Conservation (phyloP, 2,329 filamentous ascomycete genomes). For the Tolypocladium guangdongense region DNA sequence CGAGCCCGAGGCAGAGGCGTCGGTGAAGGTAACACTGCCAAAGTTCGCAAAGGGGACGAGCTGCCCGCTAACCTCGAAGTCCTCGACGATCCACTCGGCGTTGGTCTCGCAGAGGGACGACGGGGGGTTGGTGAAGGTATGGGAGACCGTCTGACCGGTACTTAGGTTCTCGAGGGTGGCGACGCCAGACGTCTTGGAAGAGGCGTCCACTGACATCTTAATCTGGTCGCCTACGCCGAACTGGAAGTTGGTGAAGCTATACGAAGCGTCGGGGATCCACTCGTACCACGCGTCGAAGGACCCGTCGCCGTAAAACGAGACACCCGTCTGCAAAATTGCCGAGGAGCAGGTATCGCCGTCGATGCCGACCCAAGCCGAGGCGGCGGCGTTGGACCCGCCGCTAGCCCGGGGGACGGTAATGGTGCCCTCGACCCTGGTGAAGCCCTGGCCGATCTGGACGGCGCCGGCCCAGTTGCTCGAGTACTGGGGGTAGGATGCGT, state of each 20-base stretch:
- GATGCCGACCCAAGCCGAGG: slow-evolving; percentile 34
- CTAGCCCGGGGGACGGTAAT: slow-evolving; percentile 15
- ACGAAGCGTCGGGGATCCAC: slow-evolving; percentile 31
- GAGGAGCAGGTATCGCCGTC: slow-evolving; percentile 31
- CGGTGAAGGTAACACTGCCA: slow-evolving; percentile 15
- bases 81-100: slow-evolving; percentile 54
- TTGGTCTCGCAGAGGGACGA: slow-evolving; percentile 41
- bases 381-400: slow-evolving; percentile 7
- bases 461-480: slow-evolving; percentile 19
- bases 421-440: slow-evolving; percentile 16
- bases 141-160: slow-evolving; percentile 38
- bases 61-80: slow-evolving; percentile 14
- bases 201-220: slow-evolving; percentile 17
- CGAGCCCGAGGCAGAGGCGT: slow-evolving; percentile 11
- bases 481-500: slow-evolving; percentile 10
- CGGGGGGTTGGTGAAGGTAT: slow-evolving; percentile 35
- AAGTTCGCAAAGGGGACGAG: slow-evolving; percentile 19
- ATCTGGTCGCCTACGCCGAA: slow-evolving; percentile 19
- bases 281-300: slow-evolving; percentile 34
- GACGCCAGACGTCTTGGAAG: slow-evolving; percentile 12
- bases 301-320: slow-evolving; percentile 25
- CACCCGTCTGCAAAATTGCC: slow-evolving; percentile 31
- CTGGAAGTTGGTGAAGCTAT: slow-evolving; percentile 24
- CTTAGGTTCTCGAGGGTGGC: slow-evolving; percentile 33
- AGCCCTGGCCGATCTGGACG: slow-evolving; percentile 14